phyloP scores from a whole-genome alignment of 192 early-diverging fungal species.

The Chytriomyces sp. region DNA sequence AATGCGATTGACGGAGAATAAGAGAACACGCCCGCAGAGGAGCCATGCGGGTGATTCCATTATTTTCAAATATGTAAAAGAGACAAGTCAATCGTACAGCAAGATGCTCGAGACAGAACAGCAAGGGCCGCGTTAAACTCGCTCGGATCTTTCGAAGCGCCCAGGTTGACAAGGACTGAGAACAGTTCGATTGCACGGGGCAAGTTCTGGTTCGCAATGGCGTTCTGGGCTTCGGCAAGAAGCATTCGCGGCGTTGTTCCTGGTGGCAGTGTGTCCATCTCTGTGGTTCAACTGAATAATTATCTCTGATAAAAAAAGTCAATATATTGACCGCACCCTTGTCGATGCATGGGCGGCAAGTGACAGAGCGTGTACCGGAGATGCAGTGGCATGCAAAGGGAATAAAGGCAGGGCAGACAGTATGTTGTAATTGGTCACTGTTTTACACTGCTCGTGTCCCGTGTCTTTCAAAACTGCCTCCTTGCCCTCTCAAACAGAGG shows the following conservation, averaged over 20 bases:
- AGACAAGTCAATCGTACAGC: slow-evolving; percentile 16
- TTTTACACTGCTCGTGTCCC: no score
- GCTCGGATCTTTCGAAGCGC: background rate
- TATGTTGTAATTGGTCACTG: no score
- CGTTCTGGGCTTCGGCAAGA: slow-evolving; percentile 26
- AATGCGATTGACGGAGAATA: background rate
- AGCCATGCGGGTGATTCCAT: background rate
- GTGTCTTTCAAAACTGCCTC: no score
- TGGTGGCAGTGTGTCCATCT: background rate
- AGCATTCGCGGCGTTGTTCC: slow-evolving; percentile 18
- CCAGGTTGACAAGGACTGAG: slow-evolving; percentile 22
- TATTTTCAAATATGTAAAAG: background rate
- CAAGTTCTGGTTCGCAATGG: slow-evolving; percentile 23
- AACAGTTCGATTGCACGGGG: slow-evolving; percentile 9
- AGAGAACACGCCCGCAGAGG: background rate
- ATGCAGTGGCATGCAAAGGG: no score
- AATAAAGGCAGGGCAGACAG: no score
- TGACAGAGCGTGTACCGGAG: no score
- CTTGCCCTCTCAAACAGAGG: no score
- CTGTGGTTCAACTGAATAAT: no score
- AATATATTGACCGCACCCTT: no score
- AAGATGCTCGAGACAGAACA: slow-evolving; percentile 29
- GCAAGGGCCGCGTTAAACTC: slow-evolving; percentile 32
- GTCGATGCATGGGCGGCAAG: no score
- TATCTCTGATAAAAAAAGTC: no score